Base-by-base conservation (phyloP, 495 filamentous ascomycete species). In the Lineolata rhizophorae region DNA sequence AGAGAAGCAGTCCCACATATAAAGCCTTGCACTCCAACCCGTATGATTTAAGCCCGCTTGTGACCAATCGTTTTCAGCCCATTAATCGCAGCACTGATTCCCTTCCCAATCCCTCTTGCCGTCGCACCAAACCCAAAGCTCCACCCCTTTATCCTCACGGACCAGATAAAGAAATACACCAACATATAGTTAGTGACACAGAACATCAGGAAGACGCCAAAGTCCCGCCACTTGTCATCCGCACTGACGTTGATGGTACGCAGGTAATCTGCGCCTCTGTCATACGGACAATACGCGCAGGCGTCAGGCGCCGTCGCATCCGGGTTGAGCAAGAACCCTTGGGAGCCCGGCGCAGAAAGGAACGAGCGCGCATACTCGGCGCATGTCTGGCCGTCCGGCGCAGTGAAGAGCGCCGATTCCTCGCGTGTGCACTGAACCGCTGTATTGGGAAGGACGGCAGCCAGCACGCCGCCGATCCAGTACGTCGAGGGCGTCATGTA, bases 111-210 rank as follows among this genome's bases (percentile, higher is more conserved):
- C n/a, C n/a, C n/a, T n/a, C 0, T n/a, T n/a, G n/a, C n/a, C n/a
- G n/a, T n/a, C n/a, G n/a, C n/a, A n/a, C 70, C 65, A 25, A 81
- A 53, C 0, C 78, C 78, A 42, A 83, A 83, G 6, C 54, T 64
- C 76, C 73, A 81, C 4, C 72, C 64, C 37, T 63, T 62, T 29
- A 87, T 65, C 12, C 77, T 58, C 3, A 81, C 67, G 1, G 73
- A 75, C 48, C 77, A 87, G 32, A 85, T 66, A 38, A 90, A 80
- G 57, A 90, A 84, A 50, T 83, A 85, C 0, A 90, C 73, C 28
- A 85, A 58, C 24, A 55, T 45, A 70, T 73, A 85, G 44, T 85
- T 85, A 32, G 65, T 70, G 14, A 83, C 58, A 18, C 72, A 72
- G 51, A 83, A 84, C 1, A 62, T 67, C 20, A 79, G 32, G 57